Percentiles rank a stretch among this genome's conserved stretches.
These are phyloP conservation scores for Fonsecaea multimorphosa DNA, from an alignment of 2,329 filamentous ascomycete genomes.

Conservation along the genomic window DNA sequence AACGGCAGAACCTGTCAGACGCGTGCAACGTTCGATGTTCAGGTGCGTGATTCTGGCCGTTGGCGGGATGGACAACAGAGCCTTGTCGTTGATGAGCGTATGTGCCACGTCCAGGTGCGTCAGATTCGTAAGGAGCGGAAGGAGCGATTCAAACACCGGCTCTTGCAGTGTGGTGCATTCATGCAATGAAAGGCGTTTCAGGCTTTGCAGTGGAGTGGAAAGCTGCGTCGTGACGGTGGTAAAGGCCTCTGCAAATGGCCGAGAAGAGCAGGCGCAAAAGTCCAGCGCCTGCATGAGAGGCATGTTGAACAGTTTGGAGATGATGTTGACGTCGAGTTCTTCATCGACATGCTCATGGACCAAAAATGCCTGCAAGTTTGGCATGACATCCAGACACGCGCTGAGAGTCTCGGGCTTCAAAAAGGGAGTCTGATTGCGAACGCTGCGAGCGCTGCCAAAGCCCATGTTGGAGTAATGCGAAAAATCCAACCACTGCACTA, in stretches of 20 bases:
- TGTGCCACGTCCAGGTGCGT: slow-evolving; percentile 82
- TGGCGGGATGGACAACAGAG: slow-evolving; percentile 72
- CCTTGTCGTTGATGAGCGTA: slow-evolving; percentile 74
- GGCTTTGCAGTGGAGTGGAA: slow-evolving; percentile 57
- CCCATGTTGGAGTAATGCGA: slow-evolving; percentile 84
- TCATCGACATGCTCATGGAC: slow-evolving; percentile 81
- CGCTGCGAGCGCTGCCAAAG: slow-evolving; percentile 74
- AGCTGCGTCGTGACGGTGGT: slow-evolving; percentile 56
- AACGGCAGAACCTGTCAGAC: slow-evolving; percentile 69
- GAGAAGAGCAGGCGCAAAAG: slow-evolving; percentile 76
- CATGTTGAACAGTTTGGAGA: slow-evolving; percentile 73
- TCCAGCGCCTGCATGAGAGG: slow-evolving; percentile 71
- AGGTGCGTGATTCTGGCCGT: slow-evolving; percentile 77
- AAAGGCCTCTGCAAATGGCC: slow-evolving; percentile 70
- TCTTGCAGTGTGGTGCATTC: slow-evolving; percentile 75
- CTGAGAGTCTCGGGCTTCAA: slow-evolving; percentile 75
- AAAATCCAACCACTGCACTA: slow-evolving; percentile 81
- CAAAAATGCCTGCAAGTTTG: slow-evolving; percentile 77
- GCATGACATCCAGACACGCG: slow-evolving; percentile 72
- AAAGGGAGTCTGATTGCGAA: slow-evolving; percentile 76
- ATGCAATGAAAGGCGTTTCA: slow-evolving; percentile 76
- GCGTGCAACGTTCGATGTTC: slow-evolving; percentile 76
- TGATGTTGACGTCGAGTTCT: slow-evolving; percentile 71
- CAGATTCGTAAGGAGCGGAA: slow-evolving; percentile 71
- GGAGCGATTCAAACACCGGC: slow-evolving; percentile 69